A percentile compares a stretch with the other conserved stretches of the same genome.
These are phyloP conservation scores for Emericellopsis terricola DNA, from an alignment of 495 filamentous ascomycete genomes.

Conservation along the genomic window DNA sequence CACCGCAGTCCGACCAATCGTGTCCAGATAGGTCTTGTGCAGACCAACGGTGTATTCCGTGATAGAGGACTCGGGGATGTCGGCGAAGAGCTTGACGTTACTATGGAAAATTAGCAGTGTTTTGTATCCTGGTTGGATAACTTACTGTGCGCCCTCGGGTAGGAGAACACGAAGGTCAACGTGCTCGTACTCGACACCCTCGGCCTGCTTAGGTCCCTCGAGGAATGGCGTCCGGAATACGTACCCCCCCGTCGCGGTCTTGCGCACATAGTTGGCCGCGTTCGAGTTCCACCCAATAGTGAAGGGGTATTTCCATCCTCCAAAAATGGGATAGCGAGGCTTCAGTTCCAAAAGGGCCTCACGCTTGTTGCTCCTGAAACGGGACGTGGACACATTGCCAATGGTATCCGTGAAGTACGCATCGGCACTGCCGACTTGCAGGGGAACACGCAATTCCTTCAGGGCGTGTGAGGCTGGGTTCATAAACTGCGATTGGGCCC, in stretches of 20 bases:
- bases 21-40: conserved; percentile 80
- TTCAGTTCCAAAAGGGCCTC: conserved; percentile 77
- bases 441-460: conserved; percentile 62
- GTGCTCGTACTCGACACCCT: conserved; percentile 73
- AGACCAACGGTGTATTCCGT: conserved; percentile 31
- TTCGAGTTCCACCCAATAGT: conserved; percentile 87
- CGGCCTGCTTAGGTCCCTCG: conserved; percentile 69
- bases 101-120: no score
- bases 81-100: conserved; percentile 49
- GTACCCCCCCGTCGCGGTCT: conserved; percentile 42
- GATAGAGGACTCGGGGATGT: conserved; percentile 38
- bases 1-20: conserved; percentile 68
- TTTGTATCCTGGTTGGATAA: no score
- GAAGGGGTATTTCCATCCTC: conserved; percentile 95
- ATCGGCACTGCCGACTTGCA: conserved; percentile 58
- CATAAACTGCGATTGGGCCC: conserved; percentile 59
- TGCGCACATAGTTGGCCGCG: conserved; percentile 54
- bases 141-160: conserved; percentile 81
- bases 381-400: conserved; percentile 88
- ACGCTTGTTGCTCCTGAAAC: conserved; percentile 59
- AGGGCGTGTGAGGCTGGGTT: conserved; percentile 57
- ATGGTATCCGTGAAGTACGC: conserved; percentile 95
- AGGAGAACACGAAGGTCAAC: conserved; percentile 67
- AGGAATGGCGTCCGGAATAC: conserved; percentile 93
- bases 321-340: conserved; percentile 85